phyloP scores from a whole-genome alignment of 306 rosid species.

The Cucurbita moschata region DNA sequence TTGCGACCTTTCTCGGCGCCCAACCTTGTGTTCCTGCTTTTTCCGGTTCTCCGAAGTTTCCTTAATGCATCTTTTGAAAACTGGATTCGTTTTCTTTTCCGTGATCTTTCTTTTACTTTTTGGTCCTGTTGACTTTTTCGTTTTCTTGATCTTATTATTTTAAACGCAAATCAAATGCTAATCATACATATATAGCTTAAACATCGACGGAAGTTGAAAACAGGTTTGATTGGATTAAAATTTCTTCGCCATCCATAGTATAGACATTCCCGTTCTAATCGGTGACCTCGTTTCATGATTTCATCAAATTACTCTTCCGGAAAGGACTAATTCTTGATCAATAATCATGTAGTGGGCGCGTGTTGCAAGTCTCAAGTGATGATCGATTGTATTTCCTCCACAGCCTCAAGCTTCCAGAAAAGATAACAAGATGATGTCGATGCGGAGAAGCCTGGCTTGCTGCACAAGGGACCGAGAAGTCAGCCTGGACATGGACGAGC shows the following conservation, averaged over 20 bases:
- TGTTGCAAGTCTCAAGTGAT: background rate
- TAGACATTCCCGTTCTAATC: background rate
- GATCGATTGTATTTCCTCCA: background rate
- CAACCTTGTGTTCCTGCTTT: background rate
- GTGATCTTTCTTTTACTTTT: background rate
- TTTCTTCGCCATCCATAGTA: background rate
- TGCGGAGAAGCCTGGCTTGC: slow-evolving; percentile 65
- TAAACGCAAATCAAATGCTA: background rate
- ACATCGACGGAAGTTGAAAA: background rate
- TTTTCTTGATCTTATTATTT: background rate
- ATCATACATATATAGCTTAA: background rate
- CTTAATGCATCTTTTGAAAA: background rate
- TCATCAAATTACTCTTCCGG: background rate
- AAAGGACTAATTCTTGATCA: background rate
- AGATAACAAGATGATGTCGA: slow-evolving; percentile 19
- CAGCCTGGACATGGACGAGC: slow-evolving; percentile 73
- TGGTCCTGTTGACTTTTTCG: background rate
- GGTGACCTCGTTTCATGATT: background rate
- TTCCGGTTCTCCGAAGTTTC: background rate
- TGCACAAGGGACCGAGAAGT: slow-evolving; percentile 44
- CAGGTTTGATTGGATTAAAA: background rate
- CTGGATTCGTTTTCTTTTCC: background rate
- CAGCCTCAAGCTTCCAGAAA: background rate
- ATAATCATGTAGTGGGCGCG: background rate
- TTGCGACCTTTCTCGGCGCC: background rate